phyloP scores from a whole-genome alignment of 441 rosid genomes.

The Lepidium campestre region DNA sequence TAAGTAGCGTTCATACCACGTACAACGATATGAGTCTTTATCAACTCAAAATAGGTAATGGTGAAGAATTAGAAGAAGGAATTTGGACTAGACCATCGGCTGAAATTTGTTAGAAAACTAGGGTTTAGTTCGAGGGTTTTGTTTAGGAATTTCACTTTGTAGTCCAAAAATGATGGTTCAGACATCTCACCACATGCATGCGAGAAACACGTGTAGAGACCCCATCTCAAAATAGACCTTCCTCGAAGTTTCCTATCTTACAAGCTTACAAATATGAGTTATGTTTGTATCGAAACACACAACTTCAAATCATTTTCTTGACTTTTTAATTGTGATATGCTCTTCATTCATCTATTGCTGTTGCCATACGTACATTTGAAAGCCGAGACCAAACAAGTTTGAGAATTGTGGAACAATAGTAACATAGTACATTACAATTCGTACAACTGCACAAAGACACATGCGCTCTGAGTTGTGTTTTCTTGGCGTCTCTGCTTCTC shows the following conservation, averaged over 20 bases:
- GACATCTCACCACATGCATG: conserved; percentile 6
- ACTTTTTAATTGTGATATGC: background rate
- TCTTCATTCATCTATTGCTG: background rate
- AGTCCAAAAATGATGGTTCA: background rate
- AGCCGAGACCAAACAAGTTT: background rate
- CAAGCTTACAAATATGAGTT: background rate
- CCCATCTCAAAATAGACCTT: background rate
- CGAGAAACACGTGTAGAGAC: background rate
- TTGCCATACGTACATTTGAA: background rate
- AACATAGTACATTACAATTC: conserved; percentile 14
- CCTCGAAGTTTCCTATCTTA: background rate
- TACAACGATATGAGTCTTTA: background rate
- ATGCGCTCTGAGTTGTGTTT: conserved; percentile 16
- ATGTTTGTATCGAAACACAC: background rate
- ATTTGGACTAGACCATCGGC: background rate
- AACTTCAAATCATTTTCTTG: background rate
- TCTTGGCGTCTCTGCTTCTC: conserved; percentile 1
- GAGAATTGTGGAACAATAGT: conserved; percentile 4
- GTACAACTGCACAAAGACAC: conserved; percentile 8
- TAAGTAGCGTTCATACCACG: background rate
- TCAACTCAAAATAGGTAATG: background rate
- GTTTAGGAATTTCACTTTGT: background rate
- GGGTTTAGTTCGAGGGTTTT: background rate
- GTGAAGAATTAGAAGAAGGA: background rate
- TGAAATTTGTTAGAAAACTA: background rate